Conservation (phyloP, 1,139 yeast species). For the Meyerozyma sp. region DNA sequence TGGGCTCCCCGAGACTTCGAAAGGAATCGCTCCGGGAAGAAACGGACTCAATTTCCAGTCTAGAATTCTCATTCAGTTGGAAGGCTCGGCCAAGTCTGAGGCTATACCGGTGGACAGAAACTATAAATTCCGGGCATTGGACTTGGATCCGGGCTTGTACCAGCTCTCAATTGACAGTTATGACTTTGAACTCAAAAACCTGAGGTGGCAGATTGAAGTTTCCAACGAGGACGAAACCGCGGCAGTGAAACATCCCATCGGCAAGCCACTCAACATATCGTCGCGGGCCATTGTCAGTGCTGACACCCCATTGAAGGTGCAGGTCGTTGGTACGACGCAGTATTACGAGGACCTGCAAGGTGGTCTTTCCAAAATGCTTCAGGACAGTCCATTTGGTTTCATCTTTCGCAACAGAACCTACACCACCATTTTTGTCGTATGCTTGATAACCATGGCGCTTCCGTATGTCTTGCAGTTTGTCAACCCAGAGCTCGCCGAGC, state of each 20-base stretch:
- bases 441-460: constrained; percentile 27
- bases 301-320: constrained; percentile 18
- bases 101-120: constrained; percentile 20
- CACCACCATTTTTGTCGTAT: constrained; percentile 27
- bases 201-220: constrained; percentile 24
- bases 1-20: constrained; percentile 20
- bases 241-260: constrained; percentile 22
- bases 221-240: constrained; percentile 9
- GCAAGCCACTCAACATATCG: constrained; percentile 11
- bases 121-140: constrained; percentile 21
- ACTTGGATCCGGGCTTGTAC: constrained; percentile 28
- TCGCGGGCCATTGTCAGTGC: neutral
- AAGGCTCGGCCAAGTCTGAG: constrained; percentile 8
- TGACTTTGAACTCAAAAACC: constrained; percentile 26
- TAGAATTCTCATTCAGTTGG: constrained; percentile 28
- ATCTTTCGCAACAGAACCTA: constrained; percentile 34
- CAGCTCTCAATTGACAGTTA: constrained; percentile 30
- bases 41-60: constrained; percentile 34
- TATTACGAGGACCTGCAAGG: constrained; percentile 34
- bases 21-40: constrained; percentile 19
- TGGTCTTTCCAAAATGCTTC: constrained; percentile 27
- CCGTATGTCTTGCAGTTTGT: constrained; percentile 29
- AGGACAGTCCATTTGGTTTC: constrained; percentile 41
- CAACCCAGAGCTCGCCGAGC: constrained; percentile 36
- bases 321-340: constrained; percentile 19